These are phyloP conservation scores for Lasiosphaeria ovina DNA, from an alignment of 495 filamentous ascomycete genomes.

Conservation along the genomic window DNA sequence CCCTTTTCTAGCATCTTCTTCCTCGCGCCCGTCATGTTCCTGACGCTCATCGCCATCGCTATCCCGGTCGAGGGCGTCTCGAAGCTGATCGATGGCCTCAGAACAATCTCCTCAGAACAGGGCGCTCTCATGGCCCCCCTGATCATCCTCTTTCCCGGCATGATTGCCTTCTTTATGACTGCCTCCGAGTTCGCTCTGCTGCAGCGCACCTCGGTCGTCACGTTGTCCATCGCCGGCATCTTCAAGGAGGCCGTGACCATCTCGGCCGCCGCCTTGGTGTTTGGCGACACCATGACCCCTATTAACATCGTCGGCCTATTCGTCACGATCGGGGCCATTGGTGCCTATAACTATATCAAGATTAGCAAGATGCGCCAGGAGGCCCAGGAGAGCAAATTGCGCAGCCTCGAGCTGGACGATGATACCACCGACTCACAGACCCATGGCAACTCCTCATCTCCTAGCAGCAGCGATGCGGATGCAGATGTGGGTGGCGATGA, in stretches of 20 bases:
- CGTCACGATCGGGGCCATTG: constrained; percentile 86
- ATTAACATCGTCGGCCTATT: constrained; percentile 85
- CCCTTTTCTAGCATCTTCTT: constrained; percentile 97
- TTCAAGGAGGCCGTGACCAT: constrained; percentile 99
- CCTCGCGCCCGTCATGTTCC: constrained; percentile 94
- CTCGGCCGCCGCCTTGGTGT: constrained; percentile 79
- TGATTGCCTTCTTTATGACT: constrained; percentile 95
- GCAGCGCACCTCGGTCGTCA: constrained; percentile 93
- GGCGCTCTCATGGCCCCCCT: constrained; percentile 55
- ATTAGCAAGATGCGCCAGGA: constrained; percentile 82
- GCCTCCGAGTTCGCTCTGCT: constrained; percentile 92
- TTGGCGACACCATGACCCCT: constrained; percentile 83
- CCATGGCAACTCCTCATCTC: neutral
- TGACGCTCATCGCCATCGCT: constrained; percentile 75
- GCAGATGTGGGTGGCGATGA: neutral
- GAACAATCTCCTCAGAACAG: constrained; percentile 59
- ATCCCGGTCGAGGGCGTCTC: constrained; percentile 79
- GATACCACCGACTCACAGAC: neutral
- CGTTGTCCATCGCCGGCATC: constrained; percentile 92
- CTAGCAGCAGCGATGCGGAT: neutral
- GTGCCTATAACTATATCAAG: constrained; percentile 91
- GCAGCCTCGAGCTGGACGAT: neutral
- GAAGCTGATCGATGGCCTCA: constrained; percentile 61
- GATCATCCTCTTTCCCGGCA: constrained; percentile 84
- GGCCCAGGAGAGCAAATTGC: constrained; percentile 36